Percentiles rank a stretch among this genome's conserved stretches.
phyloP scores from a whole-genome alignment of 108 stramenopile species.

The Cyclostephanos invisitatus region DNA sequence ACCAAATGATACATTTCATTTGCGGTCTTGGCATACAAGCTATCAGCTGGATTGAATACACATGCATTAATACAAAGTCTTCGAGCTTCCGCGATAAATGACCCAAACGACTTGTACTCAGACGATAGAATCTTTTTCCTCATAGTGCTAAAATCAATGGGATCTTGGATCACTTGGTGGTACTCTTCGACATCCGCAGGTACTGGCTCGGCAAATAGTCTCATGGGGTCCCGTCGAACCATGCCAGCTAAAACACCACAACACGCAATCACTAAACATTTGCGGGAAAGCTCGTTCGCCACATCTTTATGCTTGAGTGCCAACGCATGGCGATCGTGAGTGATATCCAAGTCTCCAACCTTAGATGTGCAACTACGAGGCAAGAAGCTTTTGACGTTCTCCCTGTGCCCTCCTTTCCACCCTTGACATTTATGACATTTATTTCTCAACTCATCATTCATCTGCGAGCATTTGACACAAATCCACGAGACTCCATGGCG shows the following conservation, averaged over 20 bases:
- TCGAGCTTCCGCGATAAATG: conserved; percentile 66
- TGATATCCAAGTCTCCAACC: conserved; percentile 3
- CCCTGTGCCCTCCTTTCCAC: conserved; percentile 16
- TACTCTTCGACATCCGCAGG: conserved; percentile 64
- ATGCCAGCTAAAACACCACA: conserved; percentile 69
- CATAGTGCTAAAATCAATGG: conserved; percentile 79
- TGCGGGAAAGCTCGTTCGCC: conserved; percentile 56
- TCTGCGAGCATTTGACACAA: conserved; percentile 13
- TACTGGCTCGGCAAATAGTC: conserved; percentile 80
- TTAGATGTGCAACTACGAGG: conserved; percentile 19
- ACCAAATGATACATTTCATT: conserved; percentile 66
- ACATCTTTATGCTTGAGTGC: conserved; percentile 60
- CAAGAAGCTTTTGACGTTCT: conserved; percentile 6
- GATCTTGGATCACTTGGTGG: conserved; percentile 60
- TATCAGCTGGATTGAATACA: conserved; percentile 74
- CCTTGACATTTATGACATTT: conserved; percentile 15
- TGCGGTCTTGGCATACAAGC: conserved; percentile 75
- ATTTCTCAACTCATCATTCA: conserved; percentile 9
- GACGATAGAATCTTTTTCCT: conserved; percentile 55
- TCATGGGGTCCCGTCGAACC: conserved; percentile 76
- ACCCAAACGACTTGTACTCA: conserved; percentile 68
- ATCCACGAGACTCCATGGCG: background rate
- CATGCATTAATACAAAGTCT: conserved; percentile 76
- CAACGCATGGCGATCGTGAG: conserved; percentile 27
- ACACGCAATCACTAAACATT: conserved; percentile 63